Evolutionary conservation across 73 alveolate species (phyloP), one percentile per base, ranked within the genome.

Genomic region (Symbiodinium pilosum): DNA sequence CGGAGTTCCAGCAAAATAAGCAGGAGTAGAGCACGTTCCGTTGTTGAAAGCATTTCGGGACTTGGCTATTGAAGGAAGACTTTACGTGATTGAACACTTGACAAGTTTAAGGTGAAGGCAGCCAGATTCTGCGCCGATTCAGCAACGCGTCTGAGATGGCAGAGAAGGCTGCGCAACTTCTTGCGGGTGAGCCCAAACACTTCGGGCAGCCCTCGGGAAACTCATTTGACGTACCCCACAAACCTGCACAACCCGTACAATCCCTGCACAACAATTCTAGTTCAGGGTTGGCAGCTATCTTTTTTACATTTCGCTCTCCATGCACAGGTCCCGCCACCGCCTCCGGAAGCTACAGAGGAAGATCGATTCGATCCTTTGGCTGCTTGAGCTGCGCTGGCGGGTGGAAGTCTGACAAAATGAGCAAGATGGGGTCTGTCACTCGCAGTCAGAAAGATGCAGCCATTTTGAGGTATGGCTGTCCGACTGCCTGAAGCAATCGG

Each of bases 381-480:
- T 1, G 28, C 41, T 69, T 21, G 84, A 34, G 38, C n/a, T n/a
- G 24, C 42, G 26, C 36, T 9, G 39, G 86, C 42, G 24, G 43
- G 32, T 73, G 39, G 24, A 18, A 21, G 4, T 4, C 9, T 21
- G 4, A 73, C 42, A 20, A 2, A 73, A 24, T 12, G 44, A 24
- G n/a, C 1, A 28, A 21, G 44, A 28, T 26, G 30, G 42, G 39
- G 39, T 73, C 86, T 9, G 39, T 26, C 73, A 30, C 40, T 26
- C 11, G 26, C 42, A 36, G 6, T 21, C 34, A 28, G 84, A 71
- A n/a, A n/a, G n/a, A n/a, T n/a, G n/a, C n/a, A 52, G 21, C 71
- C 21, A 12, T 52, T 21, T 52, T 21, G 71, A 87, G 94, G 71
- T 87, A 56, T 87, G 94, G 94, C 94, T 87, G 68, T 52, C 94